Conservation (phyloP, 352 stramenopile genomes). For the Phytopythium sindhum region DNA sequence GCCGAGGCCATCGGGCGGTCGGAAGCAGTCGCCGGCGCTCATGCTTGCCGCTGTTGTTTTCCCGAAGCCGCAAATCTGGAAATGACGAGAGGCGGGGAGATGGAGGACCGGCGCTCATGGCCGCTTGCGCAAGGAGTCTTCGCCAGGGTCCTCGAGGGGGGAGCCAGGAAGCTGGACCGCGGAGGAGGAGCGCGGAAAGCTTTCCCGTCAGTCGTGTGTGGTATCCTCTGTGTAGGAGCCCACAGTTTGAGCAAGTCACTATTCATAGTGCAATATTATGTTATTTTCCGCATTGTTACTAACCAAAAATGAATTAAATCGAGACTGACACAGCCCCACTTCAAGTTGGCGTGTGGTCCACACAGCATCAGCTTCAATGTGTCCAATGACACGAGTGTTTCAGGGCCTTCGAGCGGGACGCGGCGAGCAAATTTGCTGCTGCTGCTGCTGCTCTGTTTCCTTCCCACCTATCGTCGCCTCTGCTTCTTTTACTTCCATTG, state of each 20-base stretch:
- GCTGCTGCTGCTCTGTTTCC: too few relatives aligned
- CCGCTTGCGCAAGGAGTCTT: too few relatives aligned
- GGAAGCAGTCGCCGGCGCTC: neutral
- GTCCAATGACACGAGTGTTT: neutral
- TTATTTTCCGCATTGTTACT: too few relatives aligned
- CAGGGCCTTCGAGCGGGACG: too few relatives aligned
- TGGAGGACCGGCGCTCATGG: neutral
- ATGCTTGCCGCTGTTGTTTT: neutral
- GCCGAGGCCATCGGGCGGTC: neutral
- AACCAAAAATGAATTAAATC: too few relatives aligned
- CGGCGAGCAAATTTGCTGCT: too few relatives aligned
- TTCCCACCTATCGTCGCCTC: too few relatives aligned
- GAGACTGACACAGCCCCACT: neutral
- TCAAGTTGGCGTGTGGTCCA: neutral
- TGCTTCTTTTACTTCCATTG: too few relatives aligned
- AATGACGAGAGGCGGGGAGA: neutral
- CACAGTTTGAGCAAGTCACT: too few relatives aligned
- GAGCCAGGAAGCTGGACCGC: neutral
- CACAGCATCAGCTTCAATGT: neutral
- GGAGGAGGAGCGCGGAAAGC: neutral
- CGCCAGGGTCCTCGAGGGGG: too few relatives aligned
- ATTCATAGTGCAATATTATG: too few relatives aligned
- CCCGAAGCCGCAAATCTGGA: neutral
- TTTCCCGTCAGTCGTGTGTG: neutral
- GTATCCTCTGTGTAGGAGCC: neutral